Percentiles rank a stretch among this genome's conserved stretches.
Conservation (phyloP, 768 basidiomycete genomes). For the Suillus ampliporus region DNA sequence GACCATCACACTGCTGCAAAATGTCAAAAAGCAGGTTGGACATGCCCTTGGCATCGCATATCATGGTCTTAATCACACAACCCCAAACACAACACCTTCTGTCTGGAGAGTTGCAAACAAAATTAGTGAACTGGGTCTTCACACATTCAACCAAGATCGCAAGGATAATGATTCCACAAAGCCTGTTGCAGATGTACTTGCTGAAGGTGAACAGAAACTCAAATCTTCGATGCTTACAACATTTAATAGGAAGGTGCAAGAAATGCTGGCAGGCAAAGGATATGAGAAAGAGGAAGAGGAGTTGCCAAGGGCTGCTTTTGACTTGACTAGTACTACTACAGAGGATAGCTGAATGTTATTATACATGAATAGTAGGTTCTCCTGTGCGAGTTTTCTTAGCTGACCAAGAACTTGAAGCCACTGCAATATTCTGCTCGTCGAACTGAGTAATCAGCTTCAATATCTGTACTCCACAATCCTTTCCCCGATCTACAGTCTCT, state of each 20-base stretch:
- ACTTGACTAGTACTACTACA: background rate
- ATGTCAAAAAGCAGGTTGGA: constrained; percentile 35
- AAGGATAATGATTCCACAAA: constrained; percentile 9
- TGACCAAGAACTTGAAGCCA: no score
- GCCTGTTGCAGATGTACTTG: constrained; percentile 20
- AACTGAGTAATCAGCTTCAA: no score
- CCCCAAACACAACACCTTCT: constrained; percentile 20
- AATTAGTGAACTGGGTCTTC: constrained; percentile 15
- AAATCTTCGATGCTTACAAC: constrained; percentile 31
- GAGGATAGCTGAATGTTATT: no score
- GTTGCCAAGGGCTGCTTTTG: constrained; percentile 12
- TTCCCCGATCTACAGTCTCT: no score
- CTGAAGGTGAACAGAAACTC: constrained; percentile 25
- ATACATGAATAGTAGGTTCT: no score
- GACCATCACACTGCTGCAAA: constrained; percentile 30
- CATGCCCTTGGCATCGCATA: constrained; percentile 28
- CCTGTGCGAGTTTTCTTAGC: no score
- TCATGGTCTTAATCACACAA: constrained; percentile 32
- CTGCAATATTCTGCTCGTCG: no score
- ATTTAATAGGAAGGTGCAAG: constrained; percentile 40
- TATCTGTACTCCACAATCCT: no score
- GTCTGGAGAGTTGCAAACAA: constrained; percentile 25
- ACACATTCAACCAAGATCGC: constrained; percentile 6
- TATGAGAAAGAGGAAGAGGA: constrained; percentile 31
- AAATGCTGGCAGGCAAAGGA: constrained; percentile 14